phyloP scores from a whole-genome alignment of 1,284 basidiomycete species.

The Microbotryum saponariae region DNA sequence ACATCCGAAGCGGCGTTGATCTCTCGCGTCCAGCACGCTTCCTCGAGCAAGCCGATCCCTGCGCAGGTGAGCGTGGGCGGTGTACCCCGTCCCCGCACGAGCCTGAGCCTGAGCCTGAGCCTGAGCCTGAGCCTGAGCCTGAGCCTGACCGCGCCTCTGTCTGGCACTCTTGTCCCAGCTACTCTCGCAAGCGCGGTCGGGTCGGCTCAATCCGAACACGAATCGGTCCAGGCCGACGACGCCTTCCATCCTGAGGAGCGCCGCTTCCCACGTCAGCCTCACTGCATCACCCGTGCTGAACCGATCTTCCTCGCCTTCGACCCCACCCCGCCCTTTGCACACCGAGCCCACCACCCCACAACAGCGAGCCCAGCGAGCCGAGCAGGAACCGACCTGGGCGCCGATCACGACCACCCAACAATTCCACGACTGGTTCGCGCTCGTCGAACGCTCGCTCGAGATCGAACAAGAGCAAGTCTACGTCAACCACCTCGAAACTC shows the following conservation, averaged over 20 bases:
- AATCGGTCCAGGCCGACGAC: slow-evolving; percentile 8
- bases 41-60: slow-evolving; percentile 5
- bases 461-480: slow-evolving; percentile 87
- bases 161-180: not conserved
- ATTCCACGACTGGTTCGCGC: slow-evolving; percentile 83
- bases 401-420: slow-evolving; percentile 80
- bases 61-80: slow-evolving; percentile 1
- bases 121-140: no score
- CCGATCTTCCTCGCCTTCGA: not conserved
- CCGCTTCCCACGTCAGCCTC: slow-evolving; percentile 9
- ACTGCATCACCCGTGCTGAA: slow-evolving; percentile 5
- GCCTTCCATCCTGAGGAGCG: slow-evolving; percentile 3
- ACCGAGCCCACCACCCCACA: slow-evolving; percentile 38
- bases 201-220: no score
- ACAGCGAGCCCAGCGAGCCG: no score
- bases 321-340: slow-evolving; percentile 37
- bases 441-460: slow-evolving; percentile 75
- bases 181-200: no score
- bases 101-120: no score
- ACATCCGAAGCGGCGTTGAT: slow-evolving; percentile 2
- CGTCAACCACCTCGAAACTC: slow-evolving; percentile 65
- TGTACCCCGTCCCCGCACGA: no score
- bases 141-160: no score
- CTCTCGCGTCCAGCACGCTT: not conserved
- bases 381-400: slow-evolving; percentile 41